Percentiles rank a stretch among this genome's conserved stretches.
These are phyloP conservation scores for Kodamaea leandrae DNA, from an alignment of 805 yeast genomes.

Conservation along the genomic window DNA sequence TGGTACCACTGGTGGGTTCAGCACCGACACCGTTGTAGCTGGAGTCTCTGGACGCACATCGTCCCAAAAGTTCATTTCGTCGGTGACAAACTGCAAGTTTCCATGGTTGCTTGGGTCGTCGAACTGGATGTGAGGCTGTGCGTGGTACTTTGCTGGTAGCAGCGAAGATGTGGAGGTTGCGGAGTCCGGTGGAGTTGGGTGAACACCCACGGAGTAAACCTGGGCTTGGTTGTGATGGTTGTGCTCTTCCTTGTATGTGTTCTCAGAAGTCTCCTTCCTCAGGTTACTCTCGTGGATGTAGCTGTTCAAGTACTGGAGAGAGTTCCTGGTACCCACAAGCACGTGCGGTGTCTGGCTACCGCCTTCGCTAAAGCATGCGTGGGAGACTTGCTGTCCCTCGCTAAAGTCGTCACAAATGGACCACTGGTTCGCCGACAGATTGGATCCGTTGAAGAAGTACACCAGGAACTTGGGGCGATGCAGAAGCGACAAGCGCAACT, in stretches of 20 bases:
- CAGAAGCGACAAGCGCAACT: conserved; percentile 48
- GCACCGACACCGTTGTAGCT: conserved; percentile 5
- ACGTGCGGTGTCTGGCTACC: conserved; percentile 69
- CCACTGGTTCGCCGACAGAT: conserved; percentile 62
- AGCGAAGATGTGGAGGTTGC: conserved; percentile 1
- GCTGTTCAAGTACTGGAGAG: conserved; percentile 53
- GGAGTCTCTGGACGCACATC: conserved; percentile 5
- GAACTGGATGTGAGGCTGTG: conserved; percentile 7
- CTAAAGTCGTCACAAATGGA: conserved; percentile 81
- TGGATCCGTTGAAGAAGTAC: conserved; percentile 58
- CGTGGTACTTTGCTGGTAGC: conserved; percentile 8
- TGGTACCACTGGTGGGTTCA: conserved; percentile 10
- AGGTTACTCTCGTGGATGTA: conserved; percentile 45
- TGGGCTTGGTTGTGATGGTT: conserved; percentile 1
- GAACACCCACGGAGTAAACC: no score
- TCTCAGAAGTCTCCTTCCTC: conserved; percentile 5
- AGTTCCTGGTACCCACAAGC: conserved; percentile 53
- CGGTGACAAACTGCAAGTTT: conserved; percentile 12
- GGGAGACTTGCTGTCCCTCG: conserved; percentile 77
- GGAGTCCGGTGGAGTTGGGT: conserved; percentile 10
- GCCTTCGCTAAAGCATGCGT: conserved; percentile 56
- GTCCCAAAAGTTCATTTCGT: conserved; percentile 15
- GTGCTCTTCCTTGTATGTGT: not conserved
- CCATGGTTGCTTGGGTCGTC: conserved; percentile 10
- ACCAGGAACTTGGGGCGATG: conserved; percentile 79